Evolutionary conservation across 163 green algal species (phyloP), one percentile per base, ranked within the genome.

Genomic region (Coccomyxa subellipsoidea): DNA sequence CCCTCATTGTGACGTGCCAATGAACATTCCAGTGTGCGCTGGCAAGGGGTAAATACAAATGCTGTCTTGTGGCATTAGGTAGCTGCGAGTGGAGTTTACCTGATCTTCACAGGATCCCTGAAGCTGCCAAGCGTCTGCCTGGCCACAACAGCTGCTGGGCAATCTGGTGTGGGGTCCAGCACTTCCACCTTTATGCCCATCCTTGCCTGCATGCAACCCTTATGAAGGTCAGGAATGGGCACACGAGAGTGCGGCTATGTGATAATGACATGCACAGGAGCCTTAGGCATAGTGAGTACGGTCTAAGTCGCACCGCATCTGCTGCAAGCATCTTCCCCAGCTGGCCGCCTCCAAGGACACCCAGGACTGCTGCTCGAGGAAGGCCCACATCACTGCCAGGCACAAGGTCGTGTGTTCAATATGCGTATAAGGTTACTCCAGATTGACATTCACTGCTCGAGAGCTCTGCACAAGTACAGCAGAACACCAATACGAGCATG

Each of bases 291-390:
- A 38, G 31, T 10, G 31, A 8, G 27, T 7, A 12, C 7, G 27
- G n/a, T 39, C 12, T 6, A 35, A 15, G 40, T 12, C 90, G 82
- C 77, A 97, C 94, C 81, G 95, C 96, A 69, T 94, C 96, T 71
- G 97, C 86, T 0, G 92, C 96, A 81, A 99, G 90, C 96, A 99
- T 99, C 34, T 96, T 93, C 32, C 96, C 96, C 35, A 99, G 92
- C 89, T 99, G 96, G 0, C 96, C 96, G 37, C 96, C 96, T 31
- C 96, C 96, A 27, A 99, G 90, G 38, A 99, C 92, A 7, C 96
- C 96, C 31, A 99, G 86, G 0, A 90, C 85, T 31, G 89, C 85
- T 3, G 82, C 82, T n/a, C 90, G 85, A 0, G 83, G 86, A 27
- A 93, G 78, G 4, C 89, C 90, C 21, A 37, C 78, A 36, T 86